These are phyloP conservation scores for Aspergillus chevalieri DNA, from an alignment of 2,329 filamentous ascomycete genomes.

Conservation along the genomic window DNA sequence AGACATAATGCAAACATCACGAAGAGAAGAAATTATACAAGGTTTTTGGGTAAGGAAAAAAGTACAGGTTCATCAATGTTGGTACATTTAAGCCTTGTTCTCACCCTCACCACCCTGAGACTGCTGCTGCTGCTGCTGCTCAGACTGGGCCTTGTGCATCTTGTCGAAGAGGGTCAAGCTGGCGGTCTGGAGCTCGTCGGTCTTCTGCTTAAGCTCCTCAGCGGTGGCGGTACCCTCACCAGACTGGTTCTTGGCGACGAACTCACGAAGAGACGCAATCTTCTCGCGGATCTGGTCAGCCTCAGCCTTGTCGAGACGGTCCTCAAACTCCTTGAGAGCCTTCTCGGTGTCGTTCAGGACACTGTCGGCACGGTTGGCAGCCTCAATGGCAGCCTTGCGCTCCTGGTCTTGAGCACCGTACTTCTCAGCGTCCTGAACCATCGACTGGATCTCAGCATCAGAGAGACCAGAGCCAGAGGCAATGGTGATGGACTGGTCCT, in stretches of 20 bases:
- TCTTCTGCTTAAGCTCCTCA: constrained; percentile 96
- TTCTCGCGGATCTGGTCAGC: constrained; percentile 90
- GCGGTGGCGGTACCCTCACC: constrained; percentile 82
- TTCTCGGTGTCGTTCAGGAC: constrained; percentile 98
- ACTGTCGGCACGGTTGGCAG: constrained; percentile 94
- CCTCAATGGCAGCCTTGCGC: constrained; percentile 90
- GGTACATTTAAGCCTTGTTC: constrained; percentile 59
- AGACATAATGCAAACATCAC: constrained; percentile 26
- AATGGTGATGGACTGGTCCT: constrained; percentile 99
- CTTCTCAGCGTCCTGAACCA: constrained; percentile 97
- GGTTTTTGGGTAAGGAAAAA: constrained; percentile 17
- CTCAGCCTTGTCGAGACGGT: constrained; percentile 95
- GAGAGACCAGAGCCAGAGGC: constrained; percentile 95
- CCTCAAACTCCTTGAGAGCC: constrained; percentile 92
- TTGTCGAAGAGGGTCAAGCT: constrained; percentile 98
- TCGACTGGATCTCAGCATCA: constrained; percentile 87
- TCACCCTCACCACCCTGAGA: constrained; percentile 49
- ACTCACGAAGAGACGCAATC: constrained; percentile 77
- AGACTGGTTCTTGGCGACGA: constrained; percentile 88
- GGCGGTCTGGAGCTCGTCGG: constrained; percentile 92
- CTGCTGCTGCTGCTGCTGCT: constrained; percentile 49
- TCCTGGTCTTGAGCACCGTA: constrained; percentile 93
- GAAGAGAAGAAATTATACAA: constrained; percentile 17
- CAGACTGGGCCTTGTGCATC: constrained; percentile 93
- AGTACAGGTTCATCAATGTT: constrained; percentile 20